Evolutionary conservation across 345 rosid genomes (phyloP).

Genomic region (Microthlaspi erraticum): DNA sequence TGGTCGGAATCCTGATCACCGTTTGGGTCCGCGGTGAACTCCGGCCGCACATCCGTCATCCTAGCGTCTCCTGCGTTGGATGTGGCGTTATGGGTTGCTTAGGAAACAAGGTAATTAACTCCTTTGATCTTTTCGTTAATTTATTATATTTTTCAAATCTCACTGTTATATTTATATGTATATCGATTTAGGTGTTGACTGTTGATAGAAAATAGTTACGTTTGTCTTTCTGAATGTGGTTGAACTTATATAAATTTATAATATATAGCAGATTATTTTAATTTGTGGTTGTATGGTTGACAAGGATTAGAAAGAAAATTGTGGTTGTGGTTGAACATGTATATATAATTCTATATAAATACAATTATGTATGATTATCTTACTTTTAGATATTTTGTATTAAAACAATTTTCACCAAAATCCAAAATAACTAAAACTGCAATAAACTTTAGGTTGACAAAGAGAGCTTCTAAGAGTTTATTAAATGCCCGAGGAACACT

Average conservation of each 20-base stretch:
- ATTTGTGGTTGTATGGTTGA: conserved; percentile 18
- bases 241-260: too few species aligned
- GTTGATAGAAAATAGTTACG: conserved; percentile 17
- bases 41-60: conserved; percentile 53
- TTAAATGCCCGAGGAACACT: not conserved
- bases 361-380: not conserved
- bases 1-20: conserved; percentile 77
- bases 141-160: not conserved
- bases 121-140: not conserved
- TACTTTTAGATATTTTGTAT: not conserved
- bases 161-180: conserved; percentile 21
- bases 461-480: not conserved
- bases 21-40: conserved; percentile 73
- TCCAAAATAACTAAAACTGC: not conserved
- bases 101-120: conserved; percentile 78
- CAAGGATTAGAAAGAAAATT: too few species aligned
- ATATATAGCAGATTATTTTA: not conserved
- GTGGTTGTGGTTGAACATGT: conserved; percentile 6
- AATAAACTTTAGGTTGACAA: too few species aligned
- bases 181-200: conserved; percentile 37
- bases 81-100: conserved; percentile 86
- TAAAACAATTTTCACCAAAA: not conserved
- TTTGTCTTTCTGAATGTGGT: not conserved
- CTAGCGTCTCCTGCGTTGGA: conserved; percentile 76
- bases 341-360: not conserved